These are phyloP conservation scores for Phytophthora litchii DNA, from an alignment of 352 stramenopile genomes.

Conservation along the genomic window DNA sequence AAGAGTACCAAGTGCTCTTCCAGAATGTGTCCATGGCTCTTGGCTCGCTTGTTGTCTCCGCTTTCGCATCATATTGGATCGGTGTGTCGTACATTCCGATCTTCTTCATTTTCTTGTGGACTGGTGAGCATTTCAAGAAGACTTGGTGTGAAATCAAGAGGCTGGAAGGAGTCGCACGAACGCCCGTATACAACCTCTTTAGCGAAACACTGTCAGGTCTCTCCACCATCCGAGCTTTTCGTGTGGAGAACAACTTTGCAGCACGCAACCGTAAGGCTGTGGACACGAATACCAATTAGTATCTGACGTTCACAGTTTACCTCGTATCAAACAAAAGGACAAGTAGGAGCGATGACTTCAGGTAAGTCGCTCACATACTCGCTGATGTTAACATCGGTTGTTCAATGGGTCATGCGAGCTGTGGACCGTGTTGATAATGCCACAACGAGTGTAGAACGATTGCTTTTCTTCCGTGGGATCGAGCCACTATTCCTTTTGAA, in stretches of 20 bases:
- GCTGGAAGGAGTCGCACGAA: slow-evolving; percentile 84
- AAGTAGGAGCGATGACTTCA: slow-evolving; percentile 20
- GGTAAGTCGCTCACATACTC: no score
- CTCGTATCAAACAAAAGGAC: no score
- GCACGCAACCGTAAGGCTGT: no score
- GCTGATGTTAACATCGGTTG: no score
- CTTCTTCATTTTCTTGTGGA: slow-evolving; percentile 53
- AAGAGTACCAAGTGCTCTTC: slow-evolving; percentile 6
- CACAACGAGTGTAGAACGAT: slow-evolving; percentile 42
- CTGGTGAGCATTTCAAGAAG: slow-evolving; percentile 87
- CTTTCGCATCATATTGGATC: slow-evolving; percentile 41
- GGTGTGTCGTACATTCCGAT: slow-evolving; percentile 62
- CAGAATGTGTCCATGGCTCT: slow-evolving; percentile 38
- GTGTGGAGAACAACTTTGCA: slow-evolving; percentile 29
- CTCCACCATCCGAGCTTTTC: slow-evolving; percentile 88
- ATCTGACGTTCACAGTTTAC: no score
- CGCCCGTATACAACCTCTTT: slow-evolving; percentile 86
- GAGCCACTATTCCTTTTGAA: no score
- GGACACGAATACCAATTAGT: no score
- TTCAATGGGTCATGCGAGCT: slow-evolving; percentile 34
- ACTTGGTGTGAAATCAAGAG: slow-evolving; percentile 89
- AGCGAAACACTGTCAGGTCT: slow-evolving; percentile 92
- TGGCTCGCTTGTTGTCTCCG: slow-evolving; percentile 46
- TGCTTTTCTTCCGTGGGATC: slow-evolving; percentile 37
- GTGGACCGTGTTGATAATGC: slow-evolving; percentile 54